A percentile compares a stretch with the other conserved stretches of the same genome.
Conservation (phyloP, 2,329 filamentous ascomycete species). For the Diaporthe nobilis region DNA sequence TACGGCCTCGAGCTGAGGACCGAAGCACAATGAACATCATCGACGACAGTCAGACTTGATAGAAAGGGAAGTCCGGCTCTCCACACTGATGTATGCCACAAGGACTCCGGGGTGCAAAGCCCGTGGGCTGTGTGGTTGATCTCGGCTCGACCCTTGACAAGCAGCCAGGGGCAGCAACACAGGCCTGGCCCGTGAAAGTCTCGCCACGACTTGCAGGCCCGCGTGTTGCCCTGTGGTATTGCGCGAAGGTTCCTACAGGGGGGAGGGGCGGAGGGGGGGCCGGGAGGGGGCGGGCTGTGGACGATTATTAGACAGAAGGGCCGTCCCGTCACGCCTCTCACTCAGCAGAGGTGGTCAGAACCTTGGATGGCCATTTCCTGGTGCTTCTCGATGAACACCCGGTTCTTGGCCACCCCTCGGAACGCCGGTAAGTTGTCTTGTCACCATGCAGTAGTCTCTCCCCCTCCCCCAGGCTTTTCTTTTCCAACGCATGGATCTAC, state of each 20-base stretch:
- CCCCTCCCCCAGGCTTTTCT: background rate
- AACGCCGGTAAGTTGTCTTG: background rate
- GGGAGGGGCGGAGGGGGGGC: background rate
- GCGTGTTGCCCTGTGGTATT: background rate
- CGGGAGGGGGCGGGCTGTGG: background rate
- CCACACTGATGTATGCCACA: slow-evolving; percentile 16
- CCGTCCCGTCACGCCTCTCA: slow-evolving; percentile 16
- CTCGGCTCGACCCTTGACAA: slow-evolving; percentile 18
- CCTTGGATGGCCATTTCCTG: slow-evolving; percentile 6
- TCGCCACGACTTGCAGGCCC: slow-evolving; percentile 22
- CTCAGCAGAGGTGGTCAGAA: slow-evolving; percentile 20
- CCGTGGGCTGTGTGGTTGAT: slow-evolving; percentile 8
- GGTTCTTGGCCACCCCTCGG: background rate
- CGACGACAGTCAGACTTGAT: background rate
- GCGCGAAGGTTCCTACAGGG: background rate
- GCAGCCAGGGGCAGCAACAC: background rate
- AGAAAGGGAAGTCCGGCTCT: slow-evolving; percentile 11
- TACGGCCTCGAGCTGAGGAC: background rate
- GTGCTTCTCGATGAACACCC: slow-evolving; percentile 15
- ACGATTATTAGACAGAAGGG: slow-evolving; percentile 20
- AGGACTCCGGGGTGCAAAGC: background rate
- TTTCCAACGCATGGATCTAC: slow-evolving; percentile 3
- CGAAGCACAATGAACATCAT: background rate
- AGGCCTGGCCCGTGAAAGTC: background rate
- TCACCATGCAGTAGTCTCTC: slow-evolving; percentile 1